Base-by-base conservation (phyloP, 2,329 filamentous ascomycete species). In the Colletotrichum graminicola region DNA sequence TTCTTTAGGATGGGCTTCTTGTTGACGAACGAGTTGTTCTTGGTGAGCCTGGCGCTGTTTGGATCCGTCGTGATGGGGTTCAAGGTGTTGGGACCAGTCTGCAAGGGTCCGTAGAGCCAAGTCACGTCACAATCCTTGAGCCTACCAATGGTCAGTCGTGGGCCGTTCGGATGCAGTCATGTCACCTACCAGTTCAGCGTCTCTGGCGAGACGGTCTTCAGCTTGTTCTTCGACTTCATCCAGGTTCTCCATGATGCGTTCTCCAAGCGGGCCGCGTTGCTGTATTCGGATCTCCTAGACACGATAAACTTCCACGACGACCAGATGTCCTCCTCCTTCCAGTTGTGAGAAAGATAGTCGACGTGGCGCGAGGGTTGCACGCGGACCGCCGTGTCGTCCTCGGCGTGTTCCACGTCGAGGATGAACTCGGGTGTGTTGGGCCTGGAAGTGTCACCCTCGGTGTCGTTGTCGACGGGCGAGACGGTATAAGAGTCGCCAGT, bases 171-270 rank as follows among this genome's bases (percentile, higher is more conserved):
- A 26, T 16, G 61, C 36, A 51, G 16, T 16, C 21, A 67, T 8
- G 16, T 32, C 49, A 86, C 90, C 77, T 82, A 97, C 95, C 96
- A 99, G 82, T 98, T 97, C 67, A 99, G 85, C 2, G 92, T 93
- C 81, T 98, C 95, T 3, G 96, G 94, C 10, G 94, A 94, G 29
- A 98, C 90, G 0, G 95, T 98, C 79, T 90, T 92, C 60, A 98
- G 85, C 51, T 92, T 90, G 80, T 97, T 92, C 82, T 97, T 97
- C 60, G 93, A 88, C 82, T 98, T 98, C 79, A 94, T 93, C 96
- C 96, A 98, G 1, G 94, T 96, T 79, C 96, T 89, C 96, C 96
- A 99, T 0, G 94, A 97, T 3, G 96, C 96, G 81, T 99, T 98
- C 81, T 98, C 96, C 39, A 98, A 82, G 61, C 96, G 88, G 43